phyloP scores from a whole-genome alignment of 2,329 filamentous ascomycete genomes.

The Rhinocladiella similis region DNA sequence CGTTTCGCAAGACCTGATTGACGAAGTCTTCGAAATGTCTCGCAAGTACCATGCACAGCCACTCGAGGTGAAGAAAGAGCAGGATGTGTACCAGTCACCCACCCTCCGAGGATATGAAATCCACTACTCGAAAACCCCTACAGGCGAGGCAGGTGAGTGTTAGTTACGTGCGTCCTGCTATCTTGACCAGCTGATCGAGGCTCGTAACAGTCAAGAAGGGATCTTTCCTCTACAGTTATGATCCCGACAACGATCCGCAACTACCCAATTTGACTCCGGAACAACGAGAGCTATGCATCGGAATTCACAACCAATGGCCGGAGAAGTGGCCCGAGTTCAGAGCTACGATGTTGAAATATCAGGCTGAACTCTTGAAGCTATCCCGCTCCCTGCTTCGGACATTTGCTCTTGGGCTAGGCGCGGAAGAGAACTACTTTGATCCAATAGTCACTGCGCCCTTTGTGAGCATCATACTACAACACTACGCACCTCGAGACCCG shows the following conservation, averaged over 20 bases:
- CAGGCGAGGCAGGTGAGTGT: slow-evolving; percentile 7
- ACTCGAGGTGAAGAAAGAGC: slow-evolving; percentile 19
- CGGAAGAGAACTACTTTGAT: slow-evolving; percentile 58
- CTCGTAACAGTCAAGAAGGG: slow-evolving; percentile 10
- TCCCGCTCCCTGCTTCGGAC: slow-evolving; percentile 52
- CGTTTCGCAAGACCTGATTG: slow-evolving; percentile 43
- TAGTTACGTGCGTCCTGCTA: neutral
- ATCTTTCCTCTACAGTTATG: slow-evolving; percentile 25
- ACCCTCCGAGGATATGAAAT: slow-evolving; percentile 19
- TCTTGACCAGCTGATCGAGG: neutral
- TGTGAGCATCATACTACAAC: slow-evolving; percentile 30
- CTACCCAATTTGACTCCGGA: neutral
- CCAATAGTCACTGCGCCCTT: slow-evolving; percentile 37
- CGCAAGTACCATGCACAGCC: slow-evolving; percentile 23
- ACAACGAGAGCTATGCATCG: slow-evolving; percentile 8
- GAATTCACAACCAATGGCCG: slow-evolving; percentile 10
- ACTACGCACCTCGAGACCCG: slow-evolving; percentile 30
- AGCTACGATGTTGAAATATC: slow-evolving; percentile 12
- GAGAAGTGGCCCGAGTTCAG: slow-evolving; percentile 23
- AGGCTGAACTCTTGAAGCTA: slow-evolving; percentile 41
- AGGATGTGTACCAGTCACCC: slow-evolving; percentile 14
- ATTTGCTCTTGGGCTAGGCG: slow-evolving; percentile 56
- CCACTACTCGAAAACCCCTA: slow-evolving; percentile 10
- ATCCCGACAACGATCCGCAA: slow-evolving; percentile 10
- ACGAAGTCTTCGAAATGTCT: slow-evolving; percentile 27